Evolutionary conservation across 345 rosid genomes (phyloP).

Genomic region (Citrus mangshanensis): DNA sequence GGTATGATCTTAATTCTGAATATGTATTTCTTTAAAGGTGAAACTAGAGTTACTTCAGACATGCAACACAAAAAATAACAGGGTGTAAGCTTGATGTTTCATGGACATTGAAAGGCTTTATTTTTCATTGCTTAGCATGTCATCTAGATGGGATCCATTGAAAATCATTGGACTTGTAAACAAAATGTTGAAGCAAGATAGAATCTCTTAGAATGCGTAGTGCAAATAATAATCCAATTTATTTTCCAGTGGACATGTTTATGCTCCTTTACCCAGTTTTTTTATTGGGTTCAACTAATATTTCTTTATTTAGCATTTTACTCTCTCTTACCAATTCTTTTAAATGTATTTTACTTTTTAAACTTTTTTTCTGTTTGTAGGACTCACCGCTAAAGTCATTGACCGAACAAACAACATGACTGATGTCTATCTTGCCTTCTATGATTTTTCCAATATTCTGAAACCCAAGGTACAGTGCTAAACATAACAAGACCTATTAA

Average conservation of each 20-base stretch:
- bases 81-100: not conserved
- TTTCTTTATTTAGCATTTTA: not conserved
- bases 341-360: too few relatives aligned
- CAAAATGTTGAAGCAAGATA: not conserved
- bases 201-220: not conserved
- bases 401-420: constrained; percentile 77
- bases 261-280: not conserved
- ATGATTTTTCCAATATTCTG: constrained; percentile 69
- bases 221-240: not conserved
- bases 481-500: not conserved
- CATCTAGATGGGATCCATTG: not conserved
- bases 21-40: not conserved
- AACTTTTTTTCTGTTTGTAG: constrained; percentile 30
- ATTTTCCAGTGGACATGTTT: not conserved
- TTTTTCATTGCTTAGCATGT: not conserved
- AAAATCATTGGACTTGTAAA: not conserved
- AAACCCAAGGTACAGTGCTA: constrained; percentile 55
- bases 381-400: constrained; percentile 87
- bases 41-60: not conserved
- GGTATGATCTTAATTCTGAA: constrained; percentile 48
- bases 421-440: constrained; percentile 89
- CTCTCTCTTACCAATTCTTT: not conserved
- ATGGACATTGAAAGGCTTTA: not conserved
- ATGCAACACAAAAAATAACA: not conserved
- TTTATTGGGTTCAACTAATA: not conserved